Conservation (phyloP, 768 basidiomycete genomes). For the Termitomyces titanicus region DNA sequence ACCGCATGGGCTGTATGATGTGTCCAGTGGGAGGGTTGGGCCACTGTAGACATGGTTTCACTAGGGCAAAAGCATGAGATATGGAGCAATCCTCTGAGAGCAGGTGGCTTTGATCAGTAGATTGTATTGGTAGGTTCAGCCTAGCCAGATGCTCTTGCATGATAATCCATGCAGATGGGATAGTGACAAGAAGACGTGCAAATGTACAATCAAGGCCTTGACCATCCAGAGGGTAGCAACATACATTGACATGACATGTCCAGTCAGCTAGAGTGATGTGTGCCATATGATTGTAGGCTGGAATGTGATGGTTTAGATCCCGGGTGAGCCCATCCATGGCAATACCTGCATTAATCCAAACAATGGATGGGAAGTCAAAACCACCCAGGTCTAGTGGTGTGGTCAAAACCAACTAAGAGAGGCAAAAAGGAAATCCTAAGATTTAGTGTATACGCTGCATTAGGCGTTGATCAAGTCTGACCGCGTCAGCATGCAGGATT, state of each 20-base stretch:
- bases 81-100: background rate
- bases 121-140: background rate
- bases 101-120: slow-evolving; percentile 7
- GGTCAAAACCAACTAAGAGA: background rate
- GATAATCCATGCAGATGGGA: slow-evolving; percentile 14
- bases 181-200: background rate
- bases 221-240: slow-evolving; percentile 6
- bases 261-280: slow-evolving; percentile 16
- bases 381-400: slow-evolving; percentile 13
- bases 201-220: slow-evolving; percentile 1
- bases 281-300: slow-evolving; percentile 13
- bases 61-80: background rate
- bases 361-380: slow-evolving; percentile 20
- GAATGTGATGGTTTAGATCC: slow-evolving; percentile 23
- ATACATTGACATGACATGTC: slow-evolving; percentile 12
- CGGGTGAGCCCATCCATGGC: slow-evolving; percentile 16
- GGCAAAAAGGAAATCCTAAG: slow-evolving; percentile 21
- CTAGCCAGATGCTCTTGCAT: slow-evolving; percentile 7
- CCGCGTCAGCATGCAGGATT: slow-evolving; percentile 12
- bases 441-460: slow-evolving; percentile 13
- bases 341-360: slow-evolving; percentile 15
- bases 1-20: too few species aligned
- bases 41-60: background rate
- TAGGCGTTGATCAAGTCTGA: slow-evolving; percentile 13
- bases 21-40: too few species aligned